Evolutionary conservation across 1,139 yeast species (phyloP).

Genomic region (Suhomyces bokatorum): DNA sequence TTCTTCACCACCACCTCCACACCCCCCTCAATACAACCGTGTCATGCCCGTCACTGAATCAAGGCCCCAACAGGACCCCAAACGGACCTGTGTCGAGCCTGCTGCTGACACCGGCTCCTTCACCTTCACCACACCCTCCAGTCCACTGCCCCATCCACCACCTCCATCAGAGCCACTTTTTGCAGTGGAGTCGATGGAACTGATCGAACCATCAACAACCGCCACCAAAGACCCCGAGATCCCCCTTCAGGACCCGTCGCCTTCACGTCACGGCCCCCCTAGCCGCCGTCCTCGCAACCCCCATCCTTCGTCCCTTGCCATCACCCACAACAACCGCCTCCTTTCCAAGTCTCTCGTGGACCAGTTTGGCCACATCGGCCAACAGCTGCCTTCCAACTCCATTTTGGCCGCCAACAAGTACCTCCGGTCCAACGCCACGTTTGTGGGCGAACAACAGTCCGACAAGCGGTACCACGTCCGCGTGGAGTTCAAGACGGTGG

Average conservation of each 20-base stretch:
- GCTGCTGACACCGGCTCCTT: conserved; percentile 1
- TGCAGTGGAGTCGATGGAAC: background rate
- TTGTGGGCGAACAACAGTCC: conserved; percentile 74
- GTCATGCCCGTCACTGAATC: conserved; percentile 14
- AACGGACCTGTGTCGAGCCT: conserved; percentile 3
- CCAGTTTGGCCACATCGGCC: background rate
- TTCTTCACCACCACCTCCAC: background rate
- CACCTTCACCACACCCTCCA: conserved; percentile 6
- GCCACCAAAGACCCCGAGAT: background rate
- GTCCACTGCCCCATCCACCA: conserved; percentile 1
- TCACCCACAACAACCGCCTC: background rate
- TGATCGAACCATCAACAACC: background rate
- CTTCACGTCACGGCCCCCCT: too few relatives aligned
- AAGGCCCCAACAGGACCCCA: conserved; percentile 10
- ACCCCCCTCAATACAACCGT: background rate
- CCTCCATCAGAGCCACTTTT: conserved; percentile 2
- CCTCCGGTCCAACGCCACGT: conserved; percentile 63
- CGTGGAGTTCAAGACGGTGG: conserved; percentile 72
- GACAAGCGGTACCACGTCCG: conserved; percentile 67
- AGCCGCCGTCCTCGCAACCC: too few relatives aligned
- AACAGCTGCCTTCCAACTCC: background rate
- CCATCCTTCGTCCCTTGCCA: too few relatives aligned
- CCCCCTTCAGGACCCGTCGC: too few relatives aligned
- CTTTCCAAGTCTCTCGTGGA: conserved; percentile 2
- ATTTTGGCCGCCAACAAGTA: conserved; percentile 32